These are phyloP conservation scores for Saksenaea oblongispora DNA, from an alignment of 371 early-diverging fungal genomes.

Conservation along the genomic window DNA sequence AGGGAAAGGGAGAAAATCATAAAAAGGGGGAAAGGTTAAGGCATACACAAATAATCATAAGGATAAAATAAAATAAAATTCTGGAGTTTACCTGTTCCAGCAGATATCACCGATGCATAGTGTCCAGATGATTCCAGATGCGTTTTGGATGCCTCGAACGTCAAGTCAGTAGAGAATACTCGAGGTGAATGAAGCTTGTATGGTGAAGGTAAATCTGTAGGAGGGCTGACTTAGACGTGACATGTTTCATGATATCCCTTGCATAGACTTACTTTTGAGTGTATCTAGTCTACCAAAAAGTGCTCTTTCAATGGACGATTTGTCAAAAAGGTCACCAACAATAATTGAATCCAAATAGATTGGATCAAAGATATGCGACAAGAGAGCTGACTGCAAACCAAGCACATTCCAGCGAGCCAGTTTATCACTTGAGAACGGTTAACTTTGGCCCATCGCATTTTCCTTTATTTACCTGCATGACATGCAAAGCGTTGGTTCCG, in stretches of 20 bases:
- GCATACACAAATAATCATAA: no score
- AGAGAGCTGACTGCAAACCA: slow-evolving; percentile 72
- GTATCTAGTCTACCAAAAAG: slow-evolving; percentile 50
- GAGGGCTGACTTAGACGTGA: background rate
- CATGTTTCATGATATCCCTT: background rate
- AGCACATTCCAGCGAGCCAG: slow-evolving; percentile 83
- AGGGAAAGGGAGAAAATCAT: background rate
- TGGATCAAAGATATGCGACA: slow-evolving; percentile 59
- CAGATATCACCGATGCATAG: slow-evolving; percentile 39
- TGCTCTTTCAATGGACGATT: slow-evolving; percentile 61
- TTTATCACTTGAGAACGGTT: slow-evolving; percentile 66
- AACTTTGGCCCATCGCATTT: background rate
- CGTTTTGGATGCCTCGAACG: slow-evolving; percentile 55
- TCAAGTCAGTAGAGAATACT: slow-evolving; percentile 25
- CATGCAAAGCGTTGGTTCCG: slow-evolving; percentile 80
- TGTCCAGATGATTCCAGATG: slow-evolving; percentile 25
- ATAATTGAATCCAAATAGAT: slow-evolving; percentile 69
- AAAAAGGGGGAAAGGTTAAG: no score
- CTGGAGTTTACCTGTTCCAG: slow-evolving; percentile 38
- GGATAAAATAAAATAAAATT: no score
- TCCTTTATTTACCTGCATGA: slow-evolving; percentile 67
- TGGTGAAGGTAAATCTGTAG: slow-evolving; percentile 24
- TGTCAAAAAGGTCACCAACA: slow-evolving; percentile 70
- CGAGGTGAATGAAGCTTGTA: slow-evolving; percentile 32
- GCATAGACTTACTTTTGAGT: slow-evolving; percentile 21